These are phyloP conservation scores for Globisporangium emineosum DNA, from an alignment of 352 stramenopile species.

Conservation along the genomic window DNA sequence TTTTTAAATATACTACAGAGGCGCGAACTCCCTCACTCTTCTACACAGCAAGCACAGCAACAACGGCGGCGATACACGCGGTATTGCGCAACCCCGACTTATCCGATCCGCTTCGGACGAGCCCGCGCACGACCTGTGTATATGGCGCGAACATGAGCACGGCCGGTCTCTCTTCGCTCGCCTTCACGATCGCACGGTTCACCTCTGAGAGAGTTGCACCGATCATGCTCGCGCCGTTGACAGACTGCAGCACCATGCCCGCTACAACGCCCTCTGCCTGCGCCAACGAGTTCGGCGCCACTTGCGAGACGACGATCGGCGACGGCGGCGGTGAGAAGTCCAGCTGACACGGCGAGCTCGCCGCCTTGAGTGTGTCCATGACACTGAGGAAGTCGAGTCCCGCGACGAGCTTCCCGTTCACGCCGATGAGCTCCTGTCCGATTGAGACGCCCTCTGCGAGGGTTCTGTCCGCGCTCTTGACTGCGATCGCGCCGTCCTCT, in stretches of 20 bases:
- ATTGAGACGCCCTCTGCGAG: slow-evolving; percentile 22
- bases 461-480: slow-evolving; percentile 35
- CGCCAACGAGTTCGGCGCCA: slow-evolving; percentile 17
- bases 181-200: slow-evolving; percentile 23
- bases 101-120: slow-evolving; percentile 13
- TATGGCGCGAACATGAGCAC: slow-evolving; percentile 30
- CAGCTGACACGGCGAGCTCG: slow-evolving; percentile 38
- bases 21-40: not conserved
- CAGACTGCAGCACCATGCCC: slow-evolving; percentile 39
- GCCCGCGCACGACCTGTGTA: not conserved
- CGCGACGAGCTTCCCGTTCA: slow-evolving; percentile 32
- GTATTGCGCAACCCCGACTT: slow-evolving; percentile 31
- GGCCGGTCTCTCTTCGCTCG: slow-evolving; percentile 19
- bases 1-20: slow-evolving; percentile 26
- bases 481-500: slow-evolving; percentile 30
- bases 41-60: slow-evolving; percentile 32
- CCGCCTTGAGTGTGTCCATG: slow-evolving; percentile 32
- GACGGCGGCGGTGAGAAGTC: slow-evolving; percentile 45
- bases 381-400: slow-evolving; percentile 37
- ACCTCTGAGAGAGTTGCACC: slow-evolving; percentile 36
- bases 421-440: slow-evolving; percentile 41
- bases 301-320: slow-evolving; percentile 39
- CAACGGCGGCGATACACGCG: slow-evolving; percentile 42
- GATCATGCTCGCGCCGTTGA: slow-evolving; percentile 32
- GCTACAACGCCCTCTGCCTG: slow-evolving; percentile 25